A percentile compares a stretch with the other conserved stretches of the same genome.
phyloP scores from a whole-genome alignment of 257 asterid genomes.

The Perilla frutescens region DNA sequence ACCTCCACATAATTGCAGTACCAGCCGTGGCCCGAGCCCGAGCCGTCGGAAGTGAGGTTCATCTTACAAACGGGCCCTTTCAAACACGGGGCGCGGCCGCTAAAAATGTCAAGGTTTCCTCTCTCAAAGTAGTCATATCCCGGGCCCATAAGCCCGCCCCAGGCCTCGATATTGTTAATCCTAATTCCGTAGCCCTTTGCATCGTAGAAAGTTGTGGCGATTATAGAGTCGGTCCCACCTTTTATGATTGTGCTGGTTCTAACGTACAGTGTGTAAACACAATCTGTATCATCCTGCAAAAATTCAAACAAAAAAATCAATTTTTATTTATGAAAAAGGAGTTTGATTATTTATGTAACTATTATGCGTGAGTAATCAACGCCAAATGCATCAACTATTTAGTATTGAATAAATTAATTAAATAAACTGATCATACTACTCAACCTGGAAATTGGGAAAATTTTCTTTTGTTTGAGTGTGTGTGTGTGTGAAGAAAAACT shows the following conservation, averaged over 20 bases:
- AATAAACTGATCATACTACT: too few relatives aligned
- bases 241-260: constrained; percentile 58
- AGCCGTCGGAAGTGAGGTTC: constrained; percentile 78
- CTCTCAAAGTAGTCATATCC: constrained; percentile 67
- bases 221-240: constrained; percentile 72
- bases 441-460: too few relatives aligned
- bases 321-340: too few relatives aligned
- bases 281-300: constrained; percentile 60
- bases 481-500: constrained; percentile 24
- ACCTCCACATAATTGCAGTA: constrained; percentile 70
- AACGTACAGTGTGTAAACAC: constrained; percentile 67
- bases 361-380: neutral
- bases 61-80: constrained; percentile 53
- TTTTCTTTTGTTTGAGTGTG: too few relatives aligned
- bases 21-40: constrained; percentile 77
- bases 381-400: too few relatives aligned
- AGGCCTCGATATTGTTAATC: constrained; percentile 57
- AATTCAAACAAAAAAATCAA: neutral
- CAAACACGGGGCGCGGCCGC: constrained; percentile 76
- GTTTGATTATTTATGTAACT: neutral
- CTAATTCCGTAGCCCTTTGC: constrained; percentile 47
- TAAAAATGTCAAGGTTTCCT: constrained; percentile 73
- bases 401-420: too few relatives aligned
- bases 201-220: constrained; percentile 58
- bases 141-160: constrained; percentile 89